Evolutionary conservation across 169 alveolate species (phyloP).

Genomic region (Toxoplasma gondii): DNA sequence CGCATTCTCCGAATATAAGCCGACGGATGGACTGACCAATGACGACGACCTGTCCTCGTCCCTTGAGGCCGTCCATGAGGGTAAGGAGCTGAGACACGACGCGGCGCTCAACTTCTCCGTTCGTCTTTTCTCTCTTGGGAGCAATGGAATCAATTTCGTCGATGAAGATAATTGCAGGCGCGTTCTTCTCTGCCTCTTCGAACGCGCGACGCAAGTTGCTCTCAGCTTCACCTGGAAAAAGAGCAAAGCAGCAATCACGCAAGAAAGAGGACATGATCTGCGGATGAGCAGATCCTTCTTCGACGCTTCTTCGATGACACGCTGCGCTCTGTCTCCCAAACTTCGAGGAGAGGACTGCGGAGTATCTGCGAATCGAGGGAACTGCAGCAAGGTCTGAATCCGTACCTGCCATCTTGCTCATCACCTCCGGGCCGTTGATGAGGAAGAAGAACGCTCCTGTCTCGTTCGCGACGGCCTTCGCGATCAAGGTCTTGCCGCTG

Average conservation of each 20-base stretch:
- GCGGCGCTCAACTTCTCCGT: slow-evolving; percentile 99
- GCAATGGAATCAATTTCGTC: slow-evolving; percentile 99
- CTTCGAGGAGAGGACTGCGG: too few species aligned
- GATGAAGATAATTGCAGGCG: slow-evolving; percentile 99
- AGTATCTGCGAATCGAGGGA: neutral
- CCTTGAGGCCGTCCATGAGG: slow-evolving; percentile 99
- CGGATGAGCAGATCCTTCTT: too few species aligned
- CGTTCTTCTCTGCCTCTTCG: slow-evolving; percentile 98
- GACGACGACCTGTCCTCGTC: slow-evolving; percentile 99
- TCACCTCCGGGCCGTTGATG: slow-evolving; percentile 92
- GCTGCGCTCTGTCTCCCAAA: too few species aligned
- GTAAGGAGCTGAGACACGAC: slow-evolving; percentile 99
- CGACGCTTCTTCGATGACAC: too few species aligned
- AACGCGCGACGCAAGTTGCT: slow-evolving; percentile 97
- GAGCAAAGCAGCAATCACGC: slow-evolving; percentile 71
- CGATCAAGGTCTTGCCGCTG: slow-evolving; percentile 99
- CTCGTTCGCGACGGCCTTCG: slow-evolving; percentile 99
- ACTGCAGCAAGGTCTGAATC: neutral
- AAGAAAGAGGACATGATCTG: too few species aligned
- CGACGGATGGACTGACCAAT: slow-evolving; percentile 86
- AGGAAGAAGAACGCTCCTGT: slow-evolving; percentile 79
- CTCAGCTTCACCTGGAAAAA: slow-evolving; percentile 96
- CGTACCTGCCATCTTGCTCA: slow-evolving; percentile 95
- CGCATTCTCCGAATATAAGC: neutral
- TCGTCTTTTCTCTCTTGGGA: slow-evolving; percentile 99